A percentile compares a stretch with the other conserved stretches of the same genome.
phyloP scores from a whole-genome alignment of 768 basidiomycete genomes.

The Suillus subalutaceus region DNA sequence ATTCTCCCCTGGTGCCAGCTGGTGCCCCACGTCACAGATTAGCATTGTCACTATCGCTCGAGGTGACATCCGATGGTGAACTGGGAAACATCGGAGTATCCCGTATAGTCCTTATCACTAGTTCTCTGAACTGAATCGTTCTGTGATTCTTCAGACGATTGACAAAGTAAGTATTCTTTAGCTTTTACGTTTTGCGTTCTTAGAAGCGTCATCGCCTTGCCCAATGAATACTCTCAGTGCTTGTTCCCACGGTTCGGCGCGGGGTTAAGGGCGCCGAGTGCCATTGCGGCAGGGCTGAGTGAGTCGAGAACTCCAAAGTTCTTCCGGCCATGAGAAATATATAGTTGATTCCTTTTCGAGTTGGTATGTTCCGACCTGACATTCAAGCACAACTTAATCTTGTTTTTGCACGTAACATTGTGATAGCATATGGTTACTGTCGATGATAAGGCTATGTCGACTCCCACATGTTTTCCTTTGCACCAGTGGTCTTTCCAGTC shows the following conservation, averaged over 20 bases:
- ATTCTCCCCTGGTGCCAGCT: too few relatives aligned
- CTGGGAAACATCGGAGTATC: not conserved
- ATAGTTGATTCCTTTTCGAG: not conserved
- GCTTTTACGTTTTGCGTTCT: conserved; percentile 10
- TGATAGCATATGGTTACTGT: not conserved
- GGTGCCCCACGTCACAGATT: not conserved
- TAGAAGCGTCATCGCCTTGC: conserved; percentile 3
- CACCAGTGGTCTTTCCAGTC: not conserved
- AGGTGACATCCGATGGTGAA: too few relatives aligned
- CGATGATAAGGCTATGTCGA: not conserved
- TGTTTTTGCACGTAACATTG: conserved; percentile 2
- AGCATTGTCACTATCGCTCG: not conserved
- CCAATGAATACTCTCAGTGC: not conserved
- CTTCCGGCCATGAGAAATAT: conserved; percentile 1
- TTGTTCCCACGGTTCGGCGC: not conserved
- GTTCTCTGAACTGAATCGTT: not conserved
- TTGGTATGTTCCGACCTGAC: not conserved
- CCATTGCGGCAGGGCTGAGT: not conserved
- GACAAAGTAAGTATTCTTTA: conserved; percentile 7
- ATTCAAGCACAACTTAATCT: conserved; percentile 6
- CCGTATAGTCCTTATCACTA: not conserved
- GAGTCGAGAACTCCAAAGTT: not conserved
- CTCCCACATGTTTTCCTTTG: conserved; percentile 1
- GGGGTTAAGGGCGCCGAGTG: conserved; percentile 5
- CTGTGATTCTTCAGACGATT: not conserved